phyloP scores from a whole-genome alignment of 441 rosid genomes.

The Gossypium aridum region DNA sequence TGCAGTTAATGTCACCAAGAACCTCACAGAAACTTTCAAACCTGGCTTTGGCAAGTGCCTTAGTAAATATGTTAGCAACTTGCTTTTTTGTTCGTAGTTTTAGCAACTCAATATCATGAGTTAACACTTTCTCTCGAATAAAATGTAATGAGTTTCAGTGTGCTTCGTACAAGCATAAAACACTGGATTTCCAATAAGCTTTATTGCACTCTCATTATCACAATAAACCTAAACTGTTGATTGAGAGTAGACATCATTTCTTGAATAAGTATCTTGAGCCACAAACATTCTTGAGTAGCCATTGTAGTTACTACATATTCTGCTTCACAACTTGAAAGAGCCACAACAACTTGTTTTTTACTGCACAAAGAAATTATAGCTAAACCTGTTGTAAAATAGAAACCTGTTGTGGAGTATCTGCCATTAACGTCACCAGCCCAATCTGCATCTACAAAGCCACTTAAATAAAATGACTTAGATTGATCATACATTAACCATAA shows the following conservation, averaged over 20 bases:
- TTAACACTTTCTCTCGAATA: background rate
- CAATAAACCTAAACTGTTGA: background rate
- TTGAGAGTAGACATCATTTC: background rate
- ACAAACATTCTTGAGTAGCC: background rate
- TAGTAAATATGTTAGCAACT: background rate
- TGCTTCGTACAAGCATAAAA: background rate
- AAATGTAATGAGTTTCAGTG: background rate
- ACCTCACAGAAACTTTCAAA: background rate
- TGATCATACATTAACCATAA: background rate
- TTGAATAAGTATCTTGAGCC: background rate
- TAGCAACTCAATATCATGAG: background rate
- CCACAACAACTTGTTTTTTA: background rate
- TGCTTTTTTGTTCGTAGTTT: background rate
- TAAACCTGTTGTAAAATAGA: background rate
- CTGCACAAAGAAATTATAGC: background rate
- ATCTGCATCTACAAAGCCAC: background rate
- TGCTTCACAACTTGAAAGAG: background rate
- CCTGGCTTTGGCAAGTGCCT: background rate
- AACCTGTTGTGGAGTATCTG: background rate
- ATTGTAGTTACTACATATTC: background rate
- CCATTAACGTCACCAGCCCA: background rate
- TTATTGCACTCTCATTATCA: background rate
- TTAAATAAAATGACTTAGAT: background rate
- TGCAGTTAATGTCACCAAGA: background rate
- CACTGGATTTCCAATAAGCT: background rate